Percentiles rank a stretch among this genome's conserved stretches.
phyloP scores from a whole-genome alignment of 1,284 basidiomycete genomes.

The Puccinia horiana region DNA sequence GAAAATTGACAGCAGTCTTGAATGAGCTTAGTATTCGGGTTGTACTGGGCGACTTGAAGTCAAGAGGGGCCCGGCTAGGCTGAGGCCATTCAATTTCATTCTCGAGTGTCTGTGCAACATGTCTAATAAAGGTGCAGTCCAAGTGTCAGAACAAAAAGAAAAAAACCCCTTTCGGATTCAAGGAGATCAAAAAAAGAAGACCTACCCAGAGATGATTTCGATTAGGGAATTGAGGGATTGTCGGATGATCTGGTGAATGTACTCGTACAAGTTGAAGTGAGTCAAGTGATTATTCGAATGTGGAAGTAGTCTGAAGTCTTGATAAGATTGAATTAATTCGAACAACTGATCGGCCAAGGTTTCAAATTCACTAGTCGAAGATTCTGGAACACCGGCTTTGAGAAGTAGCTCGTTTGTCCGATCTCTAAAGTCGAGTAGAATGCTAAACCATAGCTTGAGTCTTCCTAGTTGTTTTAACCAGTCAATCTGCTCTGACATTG shows the following conservation, averaged over 20 bases:
- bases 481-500: background rate
- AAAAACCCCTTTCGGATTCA: background rate
- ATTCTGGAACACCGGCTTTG: background rate
- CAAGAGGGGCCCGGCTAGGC: background rate
- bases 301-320: constrained; percentile 2
- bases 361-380: background rate
- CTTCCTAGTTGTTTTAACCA: constrained; percentile 15
- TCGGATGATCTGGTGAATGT: constrained; percentile 26
- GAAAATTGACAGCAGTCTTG: constrained; percentile 15
- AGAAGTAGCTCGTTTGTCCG: background rate
- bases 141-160: background rate
- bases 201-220: constrained; percentile 4
- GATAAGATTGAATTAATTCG: constrained; percentile 14
- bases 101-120: background rate
- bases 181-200: background rate
- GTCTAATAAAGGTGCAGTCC: background rate
- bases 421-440: constrained; percentile 22
- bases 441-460: constrained; percentile 24
- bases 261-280: constrained; percentile 5
- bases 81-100: constrained; percentile 32
- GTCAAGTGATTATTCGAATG: background rate
- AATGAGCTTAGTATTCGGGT: background rate
- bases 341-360: constrained; percentile 7
- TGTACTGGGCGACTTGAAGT: constrained; percentile 14
- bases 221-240: background rate